These are phyloP conservation scores for Teratosphaeria viscida DNA, from an alignment of 2,329 filamentous ascomycete genomes.

Conservation along the genomic window DNA sequence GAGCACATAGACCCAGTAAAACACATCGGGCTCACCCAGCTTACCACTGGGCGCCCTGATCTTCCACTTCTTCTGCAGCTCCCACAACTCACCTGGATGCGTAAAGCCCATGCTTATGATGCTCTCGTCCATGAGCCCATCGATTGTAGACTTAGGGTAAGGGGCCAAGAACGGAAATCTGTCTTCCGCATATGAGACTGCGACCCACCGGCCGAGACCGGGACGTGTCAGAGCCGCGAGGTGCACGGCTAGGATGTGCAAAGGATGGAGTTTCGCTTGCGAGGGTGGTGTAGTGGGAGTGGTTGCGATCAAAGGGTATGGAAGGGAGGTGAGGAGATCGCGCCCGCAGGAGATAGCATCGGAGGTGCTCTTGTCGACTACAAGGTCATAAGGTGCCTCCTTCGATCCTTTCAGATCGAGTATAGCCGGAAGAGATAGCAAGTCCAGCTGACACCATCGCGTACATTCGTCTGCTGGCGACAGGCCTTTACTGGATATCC, in stretches of 20 bases:
- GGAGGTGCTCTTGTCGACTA: slow-evolving; percentile 15
- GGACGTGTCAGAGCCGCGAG: slow-evolving; percentile 29
- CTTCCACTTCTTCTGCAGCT: slow-evolving; percentile 23
- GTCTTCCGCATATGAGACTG: slow-evolving; percentile 30
- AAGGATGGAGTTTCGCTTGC: slow-evolving; percentile 23
- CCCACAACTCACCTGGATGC: slow-evolving; percentile 29
- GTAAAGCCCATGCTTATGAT: slow-evolving; percentile 25
- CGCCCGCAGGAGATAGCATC: slow-evolving; percentile 14
- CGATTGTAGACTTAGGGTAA: slow-evolving; percentile 7
- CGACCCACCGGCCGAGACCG: slow-evolving; percentile 27
- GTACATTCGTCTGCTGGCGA: neutral
- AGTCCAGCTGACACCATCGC: neutral
- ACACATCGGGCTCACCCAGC: neutral
- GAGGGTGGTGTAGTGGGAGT: neutral
- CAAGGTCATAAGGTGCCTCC: slow-evolving; percentile 7
- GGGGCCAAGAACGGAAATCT: slow-evolving; percentile 28
- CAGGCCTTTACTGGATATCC: neutral
- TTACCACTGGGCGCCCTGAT: neutral
- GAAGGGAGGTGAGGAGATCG: slow-evolving; percentile 8
- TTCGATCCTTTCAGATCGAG: neutral
- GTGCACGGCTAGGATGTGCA: slow-evolving; percentile 31
- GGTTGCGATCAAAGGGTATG: slow-evolving; percentile 11
- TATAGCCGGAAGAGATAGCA: neutral
- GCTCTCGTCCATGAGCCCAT: slow-evolving; percentile 17
- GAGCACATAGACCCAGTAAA: neutral